Base-by-base conservation (phyloP, 78 protist species). In the Isochrysis galbana region DNA sequence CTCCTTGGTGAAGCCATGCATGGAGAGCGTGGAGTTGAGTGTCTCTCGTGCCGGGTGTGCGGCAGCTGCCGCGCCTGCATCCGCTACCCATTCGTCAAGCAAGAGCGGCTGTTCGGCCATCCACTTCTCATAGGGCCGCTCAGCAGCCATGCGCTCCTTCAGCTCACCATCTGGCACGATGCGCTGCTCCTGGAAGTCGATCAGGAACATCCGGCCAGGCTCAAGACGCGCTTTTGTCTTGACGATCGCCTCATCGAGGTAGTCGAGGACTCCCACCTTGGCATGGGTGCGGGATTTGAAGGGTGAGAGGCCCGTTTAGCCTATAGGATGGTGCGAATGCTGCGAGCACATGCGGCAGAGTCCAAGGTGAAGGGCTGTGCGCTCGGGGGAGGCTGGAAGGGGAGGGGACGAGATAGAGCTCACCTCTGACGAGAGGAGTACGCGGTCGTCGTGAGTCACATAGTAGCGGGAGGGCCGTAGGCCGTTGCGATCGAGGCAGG, bases 401-500 rank as follows among this genome's bases (percentile, higher is more conserved):
- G 86, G 95, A 54, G 70, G 77, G 39, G 93, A 89, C 90, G 5
- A 44, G 90, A 74, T 83, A 72, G 1, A 95, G 91, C 94, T 97
- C 96, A 36, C 48, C 90, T 86, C 90, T 5, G 77, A 48, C 77
- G 36, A 36, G 38, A 86, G 7, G n/a, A 14, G 29, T 11, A 86
- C 39, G 26, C 39, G 48, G 41, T 93, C 95, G 91, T 96, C 97
- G 54, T 69, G 72, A n/a, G 96, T 97, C 44, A 77, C 45, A 44
- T 42, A 91, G 90, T 72, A 96, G 23, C 98, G 88, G 21, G 95
- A 93, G 2, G 98, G 98, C n/a, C 98, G 94, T 42, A 97, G 95
- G 0, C 98, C 98, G 90, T 97, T 97, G 45, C 98, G 94, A 72
- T 97, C 98, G 46, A 97, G 94, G 29, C 69, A 48, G 25, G 97